phyloP scores from a whole-genome alignment of 306 rosid species.

The Carpinus fangiana region DNA sequence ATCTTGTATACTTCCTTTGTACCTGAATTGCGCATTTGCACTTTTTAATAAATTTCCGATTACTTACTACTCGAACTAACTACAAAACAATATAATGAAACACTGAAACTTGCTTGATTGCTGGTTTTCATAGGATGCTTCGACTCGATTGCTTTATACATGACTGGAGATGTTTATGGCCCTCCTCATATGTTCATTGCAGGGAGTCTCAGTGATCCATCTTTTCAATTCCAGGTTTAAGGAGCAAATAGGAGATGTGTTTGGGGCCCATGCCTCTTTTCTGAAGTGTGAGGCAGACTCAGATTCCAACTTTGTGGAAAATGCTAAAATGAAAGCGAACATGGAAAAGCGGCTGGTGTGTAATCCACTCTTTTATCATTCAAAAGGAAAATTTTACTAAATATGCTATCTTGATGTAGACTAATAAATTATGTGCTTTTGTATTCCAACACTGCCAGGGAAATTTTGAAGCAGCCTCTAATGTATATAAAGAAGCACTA shows the following conservation, averaged over 20 bases:
- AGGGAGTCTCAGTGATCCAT: slow-evolving; percentile 76
- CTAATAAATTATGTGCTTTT: slow-evolving; percentile 27
- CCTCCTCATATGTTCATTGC: slow-evolving; percentile 59
- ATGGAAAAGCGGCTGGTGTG: slow-evolving; percentile 91
- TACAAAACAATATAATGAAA: slow-evolving; percentile 14
- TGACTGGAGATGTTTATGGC: slow-evolving; percentile 49
- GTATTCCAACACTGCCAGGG: slow-evolving; percentile 56
- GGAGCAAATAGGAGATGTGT: slow-evolving; percentile 77
- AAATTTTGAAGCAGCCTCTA: slow-evolving; percentile 65
- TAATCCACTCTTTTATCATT: slow-evolving; percentile 25
- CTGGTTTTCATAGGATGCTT: slow-evolving; percentile 46
- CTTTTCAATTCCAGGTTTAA: slow-evolving; percentile 84
- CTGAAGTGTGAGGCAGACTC: slow-evolving; percentile 49
- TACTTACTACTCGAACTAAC: slow-evolving; percentile 5
- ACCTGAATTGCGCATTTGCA: too few relatives aligned
- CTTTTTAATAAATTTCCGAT: too few relatives aligned
- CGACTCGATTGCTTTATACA: slow-evolving; percentile 51
- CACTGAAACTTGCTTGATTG: slow-evolving; percentile 31
- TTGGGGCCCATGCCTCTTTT: slow-evolving; percentile 70
- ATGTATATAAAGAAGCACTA: slow-evolving; percentile 70
- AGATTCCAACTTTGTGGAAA: slow-evolving; percentile 63
- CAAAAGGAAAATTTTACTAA: slow-evolving; percentile 19
- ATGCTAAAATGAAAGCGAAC: slow-evolving; percentile 70
- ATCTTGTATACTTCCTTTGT: too few relatives aligned
- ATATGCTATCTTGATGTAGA: slow-evolving; percentile 16